Evolutionary conservation across 192 early-diverging fungal species (phyloP), one percentile per base, ranked within the genome.

Genomic region (Umbelopsis isabellina): DNA sequence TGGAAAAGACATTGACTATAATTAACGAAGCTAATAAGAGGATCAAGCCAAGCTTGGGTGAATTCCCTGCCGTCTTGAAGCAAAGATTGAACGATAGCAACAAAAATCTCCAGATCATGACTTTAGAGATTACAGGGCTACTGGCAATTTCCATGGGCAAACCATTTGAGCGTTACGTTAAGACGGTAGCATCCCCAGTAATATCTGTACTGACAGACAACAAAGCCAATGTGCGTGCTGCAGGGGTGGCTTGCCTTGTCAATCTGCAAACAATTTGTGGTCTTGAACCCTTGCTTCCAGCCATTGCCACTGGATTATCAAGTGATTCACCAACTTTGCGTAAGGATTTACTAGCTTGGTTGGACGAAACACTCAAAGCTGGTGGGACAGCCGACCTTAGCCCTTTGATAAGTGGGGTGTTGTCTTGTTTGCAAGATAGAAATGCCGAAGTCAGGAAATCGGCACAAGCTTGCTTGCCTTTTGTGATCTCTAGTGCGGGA

Each of bases 391-490:
- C 89, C 0, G 94, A 96, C 65, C 72, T 93, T 16, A 73, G 80
- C 21, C 64, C 79, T 3, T 77, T 97, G 9, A 80, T 96, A 6
- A 81, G 85, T 53, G 87, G 92, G 11, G 79, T 93, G 23, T 79
- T 99, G 16, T 79, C 88, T 4, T 95, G 93, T 71, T 68, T 97
- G 52, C 94, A 96, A 74, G 98, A 99, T 74, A 89, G 91, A 35
- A 94, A 90, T 65, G 82, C 83, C 2, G 96, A 97, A 16, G 96
- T 98, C 16, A 91, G 98, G 48, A 97, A 97, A 72, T 83, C 86
- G 12, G 94, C 95, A 0, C 90, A 92, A 51, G 74, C 81, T 2
- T 84, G 91, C 46, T 78, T 99, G 46, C 82, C 81, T 13, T 83
- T 86, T 22, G 71, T 96, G 10, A 88, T 95, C 23, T 72, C 72